phyloP scores from a whole-genome alignment of 2,329 filamentous ascomycete genomes.

The Geosmithia flava region DNA sequence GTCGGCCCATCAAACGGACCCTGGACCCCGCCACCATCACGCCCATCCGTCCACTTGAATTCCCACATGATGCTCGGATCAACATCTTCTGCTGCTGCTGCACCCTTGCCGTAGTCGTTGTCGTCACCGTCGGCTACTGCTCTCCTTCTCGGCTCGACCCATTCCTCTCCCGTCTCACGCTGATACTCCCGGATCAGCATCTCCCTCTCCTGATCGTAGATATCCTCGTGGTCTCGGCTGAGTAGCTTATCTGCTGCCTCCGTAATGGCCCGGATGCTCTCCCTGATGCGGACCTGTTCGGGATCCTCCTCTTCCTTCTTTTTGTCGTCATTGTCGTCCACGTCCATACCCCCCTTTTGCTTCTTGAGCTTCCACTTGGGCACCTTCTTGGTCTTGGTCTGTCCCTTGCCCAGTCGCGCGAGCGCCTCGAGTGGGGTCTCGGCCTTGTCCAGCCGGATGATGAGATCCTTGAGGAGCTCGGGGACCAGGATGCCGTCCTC shows the following conservation, averaged over 20 bases:
- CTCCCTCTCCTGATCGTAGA: slow-evolving; percentile 85
- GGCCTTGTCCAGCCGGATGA: slow-evolving; percentile 59
- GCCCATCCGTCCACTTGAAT: slow-evolving; percentile 81
- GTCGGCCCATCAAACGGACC: slow-evolving; percentile 76
- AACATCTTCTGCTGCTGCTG: background rate
- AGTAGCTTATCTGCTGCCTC: slow-evolving; percentile 82
- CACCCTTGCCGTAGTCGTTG: slow-evolving; percentile 2
- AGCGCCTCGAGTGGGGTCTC: slow-evolving; percentile 86
- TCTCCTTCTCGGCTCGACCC: slow-evolving; percentile 41
- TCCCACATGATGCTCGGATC: slow-evolving; percentile 50
- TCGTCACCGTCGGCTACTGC: slow-evolving; percentile 14
- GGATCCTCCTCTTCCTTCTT: slow-evolving; percentile 38
- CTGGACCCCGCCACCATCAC: slow-evolving; percentile 66
- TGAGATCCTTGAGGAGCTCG: slow-evolving; percentile 63
- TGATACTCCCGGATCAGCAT: slow-evolving; percentile 70
- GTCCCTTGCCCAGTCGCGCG: slow-evolving; percentile 61
- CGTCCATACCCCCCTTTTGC: slow-evolving; percentile 54
- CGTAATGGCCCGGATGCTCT: slow-evolving; percentile 71
- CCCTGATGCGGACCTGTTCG: slow-evolving; percentile 55
- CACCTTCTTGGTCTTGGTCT: slow-evolving; percentile 42
- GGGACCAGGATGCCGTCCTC: slow-evolving; percentile 65
- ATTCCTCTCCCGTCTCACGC: slow-evolving; percentile 77
- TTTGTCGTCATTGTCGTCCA: slow-evolving; percentile 31
- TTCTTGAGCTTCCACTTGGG: slow-evolving; percentile 63
- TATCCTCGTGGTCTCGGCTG: slow-evolving; percentile 70